Base-by-base conservation (phyloP, 2,329 filamentous ascomycete species). In the Alternaria burnsii region DNA sequence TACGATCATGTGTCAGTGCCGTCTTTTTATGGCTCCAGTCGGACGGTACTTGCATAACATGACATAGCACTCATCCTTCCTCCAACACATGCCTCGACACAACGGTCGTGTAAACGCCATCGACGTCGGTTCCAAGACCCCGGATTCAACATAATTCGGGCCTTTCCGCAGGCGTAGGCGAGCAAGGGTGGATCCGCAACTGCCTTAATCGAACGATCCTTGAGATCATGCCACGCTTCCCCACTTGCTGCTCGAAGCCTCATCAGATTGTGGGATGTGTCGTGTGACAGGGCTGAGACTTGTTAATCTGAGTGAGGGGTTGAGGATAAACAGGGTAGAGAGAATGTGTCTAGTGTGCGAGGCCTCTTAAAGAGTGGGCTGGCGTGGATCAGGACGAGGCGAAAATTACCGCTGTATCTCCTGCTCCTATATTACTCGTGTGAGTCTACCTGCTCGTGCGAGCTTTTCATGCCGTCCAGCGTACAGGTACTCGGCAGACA, bases 251-350 rank as follows among this genome's bases (percentile, higher is more conserved):
- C 34, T 34, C 2, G 12, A 43, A 9, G 40, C 41, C 34, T 22
- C 26, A 26, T 44, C 16, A 59, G 38, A 50, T 41, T 42, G 51
- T 42, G 52, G 51, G 50, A 18, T 32, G 62, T 58, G 58, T 30
- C 30, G 60, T 67, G 58, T 32, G 10, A 64, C 63, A 32, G 18
- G 47, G 43, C 50, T 67, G 65, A 67, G 66, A 67, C 65, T 57
- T 66, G 58, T 63, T 67, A 60, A 40, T 50, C 30, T 16, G 18
- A 14, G 24, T 16, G 41, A 18, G 36, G 48, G n/a, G 32, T 43
- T 7, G n/a, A 28, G 38, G 16, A 8, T 48, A 7, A 12, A 11
- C 20, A 2, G 18, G 14, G 1, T 14, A 7, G 16, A 20, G 11
- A n/a, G 32, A 32, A 5, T 32, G 11, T 14, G 4, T 14, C 7